Base-by-base conservation (phyloP, 768 basidiomycete genomes). In the Suillus lakei region DNA sequence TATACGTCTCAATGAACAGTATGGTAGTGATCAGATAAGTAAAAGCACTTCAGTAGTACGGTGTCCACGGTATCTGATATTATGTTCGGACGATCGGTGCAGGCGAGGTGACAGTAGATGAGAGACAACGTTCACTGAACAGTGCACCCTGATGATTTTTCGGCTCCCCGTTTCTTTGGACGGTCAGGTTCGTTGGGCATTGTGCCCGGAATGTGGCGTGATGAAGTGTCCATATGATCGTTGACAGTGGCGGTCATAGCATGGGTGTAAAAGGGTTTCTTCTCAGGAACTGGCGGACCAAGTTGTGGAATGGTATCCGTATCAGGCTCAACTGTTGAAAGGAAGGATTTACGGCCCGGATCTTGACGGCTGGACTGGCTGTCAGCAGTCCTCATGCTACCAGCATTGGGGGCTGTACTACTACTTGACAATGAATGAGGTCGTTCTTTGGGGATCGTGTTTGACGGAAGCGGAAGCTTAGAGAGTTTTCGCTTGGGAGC, bases 381-480 rank as follows among this genome's bases (percentile, higher is more conserved):
- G 64, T 81, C 83, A 16, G 83, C 82, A 13, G 86, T 89, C 46
- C 85, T 81, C 70, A 89, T 66, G 69, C 91, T 91, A 60, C 81
- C 71, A 15, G 77, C 74, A 70, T 86, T 86, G 9, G 83, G 80
- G 5, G 80, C 77, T 2, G 88, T 88, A 71, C 85, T 85, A 65
- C 79, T 82, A 73, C 90, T 91, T 23, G 84, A 83, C 68, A 86
- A 76, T 1, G 91, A 91, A 60, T 76, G 81, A 1, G 88, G 87
- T 7, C 86, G 82, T 51, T 86, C 86, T 46, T 77, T 73, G 39
- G 71, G 72, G 44, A 67, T 70, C 16, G 79, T 71, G 63, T 78
- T 82, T 28, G 81, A 81, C 56, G 67, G 71, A 46, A 81, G 74
- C 56, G 67, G 71, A 46, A 81, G 74, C 60, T 75, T 76, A 16